phyloP scores from a whole-genome alignment of 2,329 filamentous ascomycete species.

The Diaporthe capsici region DNA sequence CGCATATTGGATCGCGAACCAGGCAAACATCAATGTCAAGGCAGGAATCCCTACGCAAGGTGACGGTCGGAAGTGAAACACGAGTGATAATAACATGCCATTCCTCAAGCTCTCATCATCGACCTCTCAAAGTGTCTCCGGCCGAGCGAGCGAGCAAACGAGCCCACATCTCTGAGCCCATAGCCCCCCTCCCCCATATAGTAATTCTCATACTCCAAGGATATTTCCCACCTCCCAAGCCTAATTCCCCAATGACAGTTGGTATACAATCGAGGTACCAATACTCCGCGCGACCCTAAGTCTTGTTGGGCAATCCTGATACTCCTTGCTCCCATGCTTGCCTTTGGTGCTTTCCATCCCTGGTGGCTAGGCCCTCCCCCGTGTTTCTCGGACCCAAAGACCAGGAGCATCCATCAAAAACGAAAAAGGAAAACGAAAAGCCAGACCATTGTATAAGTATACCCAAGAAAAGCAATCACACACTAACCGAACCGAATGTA shows the following conservation, averaged over 20 bases:
- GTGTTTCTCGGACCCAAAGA: constrained; percentile 2
- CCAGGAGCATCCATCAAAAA: not conserved
- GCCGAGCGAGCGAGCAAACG: not conserved
- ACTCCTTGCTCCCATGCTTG: constrained; percentile 29
- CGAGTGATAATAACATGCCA: not conserved
- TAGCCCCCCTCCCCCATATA: not conserved
- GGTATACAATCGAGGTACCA: constrained; percentile 22
- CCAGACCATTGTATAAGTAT: not conserved
- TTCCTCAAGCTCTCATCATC: not conserved
- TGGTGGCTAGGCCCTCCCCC: not conserved
- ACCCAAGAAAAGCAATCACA: not conserved
- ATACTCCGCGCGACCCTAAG: constrained; percentile 18
- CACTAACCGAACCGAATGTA: not conserved
- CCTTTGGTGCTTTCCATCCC: constrained; percentile 22
- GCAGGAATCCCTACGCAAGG: not conserved
- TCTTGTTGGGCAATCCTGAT: constrained; percentile 21
- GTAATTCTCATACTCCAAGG: not conserved
- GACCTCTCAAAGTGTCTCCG: not conserved
- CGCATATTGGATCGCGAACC: not conserved
- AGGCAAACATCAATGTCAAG: not conserved
- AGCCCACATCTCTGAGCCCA: not conserved
- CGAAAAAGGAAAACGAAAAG: not conserved
- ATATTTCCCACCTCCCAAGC: not conserved
- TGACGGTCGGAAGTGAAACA: no score
- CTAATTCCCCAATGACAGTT: not conserved